Evolutionary conservation across 306 rosid species (phyloP), one percentile per base, ranked within the genome.

Genomic region (Lotus japonicus): DNA sequence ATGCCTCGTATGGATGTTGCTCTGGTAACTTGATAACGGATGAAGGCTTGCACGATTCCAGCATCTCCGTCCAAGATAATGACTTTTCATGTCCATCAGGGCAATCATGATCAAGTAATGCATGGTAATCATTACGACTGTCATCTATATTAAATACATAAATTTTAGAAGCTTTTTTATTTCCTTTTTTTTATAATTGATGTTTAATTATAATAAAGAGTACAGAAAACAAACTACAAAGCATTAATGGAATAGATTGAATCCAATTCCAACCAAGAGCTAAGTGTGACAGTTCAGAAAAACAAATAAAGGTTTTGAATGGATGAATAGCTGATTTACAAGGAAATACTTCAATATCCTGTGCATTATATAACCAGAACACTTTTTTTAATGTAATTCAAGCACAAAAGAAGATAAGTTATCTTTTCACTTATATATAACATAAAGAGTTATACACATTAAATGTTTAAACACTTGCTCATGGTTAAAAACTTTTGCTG

Each of bases 51-150:
- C 68, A 77, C 18, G 88, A 74, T 33, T 65, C 73, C 38, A 85
- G 79, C 80, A 85, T 54, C 70, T 84, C 86, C 3, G 39, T 79
- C 96, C 91, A 87, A 69, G 81, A 75, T 65, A 73, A 64, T 64
- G 83, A 35, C 39, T 81, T 80, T 38, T 76, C 85, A 70, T 79
- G 72, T 71, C 72, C 88, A 64, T 73, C 72, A 11, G 75, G 41
- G 71, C n/a, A 49, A 73, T 63, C 84, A 21, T 77, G 82, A 54
- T 72, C 83, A 67, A 58, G 50, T 2, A 71, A 52, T 51, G 85
- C 73, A 18, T 10, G 64, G 64, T 73, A 76, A 67, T 76, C 63
- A 59, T 68, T 71, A 39, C 76, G 75, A 43, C 50, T 59, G 61
- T 63, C 80, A 79, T 64, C 91, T 77, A 64, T 38, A 66, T 51